These are phyloP conservation scores for Metschnikowia orientalis DNA, from an alignment of 805 yeast species.

Conservation along the genomic window DNA sequence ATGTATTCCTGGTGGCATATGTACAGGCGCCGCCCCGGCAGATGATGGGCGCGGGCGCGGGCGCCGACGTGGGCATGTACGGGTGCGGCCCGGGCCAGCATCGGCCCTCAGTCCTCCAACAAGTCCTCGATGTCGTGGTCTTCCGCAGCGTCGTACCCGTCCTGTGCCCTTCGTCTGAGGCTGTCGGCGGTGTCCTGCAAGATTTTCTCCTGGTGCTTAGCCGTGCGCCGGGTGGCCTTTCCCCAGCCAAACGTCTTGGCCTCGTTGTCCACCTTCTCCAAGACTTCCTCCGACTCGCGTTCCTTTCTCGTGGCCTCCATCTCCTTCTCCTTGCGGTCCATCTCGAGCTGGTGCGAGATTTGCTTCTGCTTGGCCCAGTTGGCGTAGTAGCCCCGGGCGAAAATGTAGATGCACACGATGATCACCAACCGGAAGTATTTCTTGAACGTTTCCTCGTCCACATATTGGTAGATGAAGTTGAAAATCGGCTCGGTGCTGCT, in stretches of 20 bases:
- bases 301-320: constrained; percentile 34
- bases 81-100: no score
- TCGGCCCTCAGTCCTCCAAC: constrained; percentile 42
- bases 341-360: constrained; percentile 41
- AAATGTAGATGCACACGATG: constrained; percentile 55
- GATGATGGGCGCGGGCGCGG: no score
- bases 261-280: constrained; percentile 31
- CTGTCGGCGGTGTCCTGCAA: constrained; percentile 44
- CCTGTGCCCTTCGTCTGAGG: constrained; percentile 40
- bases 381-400: constrained; percentile 53
- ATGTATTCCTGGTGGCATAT: no score
- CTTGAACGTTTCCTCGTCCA: constrained; percentile 39
- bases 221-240: constrained; percentile 60
- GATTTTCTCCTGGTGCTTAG: constrained; percentile 49
- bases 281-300: constrained; percentile 24
- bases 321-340: constrained; percentile 42
- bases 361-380: constrained; percentile 57
- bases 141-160: constrained; percentile 45
- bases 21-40: no score
- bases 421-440: constrained; percentile 45
- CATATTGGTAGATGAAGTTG: constrained; percentile 32
- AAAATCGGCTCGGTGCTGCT: constrained; percentile 10
- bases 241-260: constrained; percentile 74
- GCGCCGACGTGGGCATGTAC: no score
- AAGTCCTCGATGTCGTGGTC: constrained; percentile 70